Evolutionary conservation across 1,284 basidiomycete genomes (phyloP).

Genomic region (Anthracocystis walkeri): DNA sequence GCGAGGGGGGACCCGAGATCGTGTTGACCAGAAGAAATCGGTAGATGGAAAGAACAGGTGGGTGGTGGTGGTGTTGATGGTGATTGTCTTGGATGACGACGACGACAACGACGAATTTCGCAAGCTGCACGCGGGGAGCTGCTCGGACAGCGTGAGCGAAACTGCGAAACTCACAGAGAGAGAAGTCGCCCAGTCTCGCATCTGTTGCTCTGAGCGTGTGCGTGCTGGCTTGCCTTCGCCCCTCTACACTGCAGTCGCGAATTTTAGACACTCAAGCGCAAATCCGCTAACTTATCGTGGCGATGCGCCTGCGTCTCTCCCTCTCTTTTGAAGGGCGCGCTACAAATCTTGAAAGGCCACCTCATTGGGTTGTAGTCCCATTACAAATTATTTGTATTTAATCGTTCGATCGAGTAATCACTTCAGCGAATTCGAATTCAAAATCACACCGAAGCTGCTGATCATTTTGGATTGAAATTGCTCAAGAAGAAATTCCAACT

Average conservation of each 20-base stretch:
- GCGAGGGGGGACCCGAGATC: conserved; percentile 5
- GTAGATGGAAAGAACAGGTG: conserved; percentile 13
- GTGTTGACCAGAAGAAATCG: conserved; percentile 5
- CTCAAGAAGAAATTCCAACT: conserved; percentile 7
- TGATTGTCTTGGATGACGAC: conserved; percentile 14
- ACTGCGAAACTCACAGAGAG: conserved; percentile 23
- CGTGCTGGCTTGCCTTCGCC: conserved; percentile 2
- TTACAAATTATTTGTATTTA: neutral
- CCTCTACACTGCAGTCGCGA: neutral
- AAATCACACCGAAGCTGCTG: neutral
- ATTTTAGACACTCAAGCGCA: conserved; percentile 1
- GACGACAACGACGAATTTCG: conserved; percentile 22
- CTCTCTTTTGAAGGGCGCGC: conserved; percentile 5
- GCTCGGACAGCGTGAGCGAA: conserved; percentile 16
- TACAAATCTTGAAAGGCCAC: neutral
- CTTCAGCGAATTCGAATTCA: neutral
- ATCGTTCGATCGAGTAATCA: neutral
- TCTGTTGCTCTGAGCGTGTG: neutral
- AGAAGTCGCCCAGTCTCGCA: neutral
- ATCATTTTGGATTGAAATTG: neutral
- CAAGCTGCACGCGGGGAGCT: conserved; percentile 30
- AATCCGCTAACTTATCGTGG: conserved; percentile 2
- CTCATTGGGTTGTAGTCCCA: neutral
- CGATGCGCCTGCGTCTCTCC: conserved; percentile 2
- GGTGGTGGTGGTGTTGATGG: conserved; percentile 13